Conservation (phyloP, 108 stramenopile species). For the Nannochloropsis granulata region DNA sequence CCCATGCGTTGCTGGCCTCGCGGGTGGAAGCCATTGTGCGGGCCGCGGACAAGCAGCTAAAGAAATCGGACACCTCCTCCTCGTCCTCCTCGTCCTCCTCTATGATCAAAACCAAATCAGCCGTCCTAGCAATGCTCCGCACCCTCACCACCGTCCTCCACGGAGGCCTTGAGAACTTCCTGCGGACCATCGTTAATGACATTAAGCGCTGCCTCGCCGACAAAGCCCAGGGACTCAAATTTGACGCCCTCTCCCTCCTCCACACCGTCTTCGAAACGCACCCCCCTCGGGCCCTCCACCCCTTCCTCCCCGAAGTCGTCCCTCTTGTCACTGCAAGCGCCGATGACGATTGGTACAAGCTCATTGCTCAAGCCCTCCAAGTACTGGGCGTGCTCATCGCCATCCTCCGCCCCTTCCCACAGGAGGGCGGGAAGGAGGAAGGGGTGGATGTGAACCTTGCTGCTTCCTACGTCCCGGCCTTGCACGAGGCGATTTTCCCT, state of each 20-base stretch:
- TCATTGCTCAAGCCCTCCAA: constrained; percentile 74
- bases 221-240: constrained; percentile 55
- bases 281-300: constrained; percentile 37
- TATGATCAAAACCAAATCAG: constrained; percentile 49
- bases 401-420: neutral
- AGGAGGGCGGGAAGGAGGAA: constrained; percentile 29
- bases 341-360: constrained; percentile 92
- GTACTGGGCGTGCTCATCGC: constrained; percentile 43
- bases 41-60: constrained; percentile 23
- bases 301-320: constrained; percentile 38
- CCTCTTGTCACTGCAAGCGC: constrained; percentile 53
- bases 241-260: constrained; percentile 72
- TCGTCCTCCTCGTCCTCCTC: neutral
- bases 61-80: constrained; percentile 2
- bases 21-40: neutral
- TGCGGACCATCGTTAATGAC: constrained; percentile 50
- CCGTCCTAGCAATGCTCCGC: constrained; percentile 50
- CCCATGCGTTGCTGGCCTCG: neutral
- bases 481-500: constrained; percentile 69
- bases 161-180: constrained; percentile 53
- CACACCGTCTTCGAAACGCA: constrained; percentile 52
- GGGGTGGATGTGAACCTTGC: constrained; percentile 42
- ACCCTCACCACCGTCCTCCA: constrained; percentile 54
- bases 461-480: constrained; percentile 16
- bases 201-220: constrained; percentile 44